Evolutionary conservation across 257 asterid genomes (phyloP).

Genomic region (Penstemon barbatus): DNA sequence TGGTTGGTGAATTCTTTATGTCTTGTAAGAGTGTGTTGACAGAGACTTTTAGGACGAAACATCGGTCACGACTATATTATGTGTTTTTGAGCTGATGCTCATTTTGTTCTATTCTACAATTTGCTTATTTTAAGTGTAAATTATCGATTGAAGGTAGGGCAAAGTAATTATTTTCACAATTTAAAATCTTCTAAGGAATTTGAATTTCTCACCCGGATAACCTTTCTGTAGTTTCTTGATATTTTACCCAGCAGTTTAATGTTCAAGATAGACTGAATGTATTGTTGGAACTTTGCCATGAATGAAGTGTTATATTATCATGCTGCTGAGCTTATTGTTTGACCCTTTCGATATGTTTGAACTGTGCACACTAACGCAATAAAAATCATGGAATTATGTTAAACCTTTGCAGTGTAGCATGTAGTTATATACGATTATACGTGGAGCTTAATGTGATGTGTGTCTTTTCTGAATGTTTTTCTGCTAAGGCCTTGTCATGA

Average conservation of each 20-base stretch:
- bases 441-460: not conserved
- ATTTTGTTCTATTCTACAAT: not conserved
- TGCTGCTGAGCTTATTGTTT: not conserved
- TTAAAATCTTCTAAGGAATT: not conserved
- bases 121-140: slow-evolving; percentile 9
- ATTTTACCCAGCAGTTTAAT: slow-evolving; percentile 4
- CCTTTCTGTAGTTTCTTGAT: slow-evolving; percentile 13
- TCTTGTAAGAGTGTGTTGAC: not conserved
- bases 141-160: not conserved
- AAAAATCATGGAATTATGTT: slow-evolving; percentile 8
- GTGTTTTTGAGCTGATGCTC: not conserved
- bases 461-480: slow-evolving; percentile 10
- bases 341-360: not conserved
- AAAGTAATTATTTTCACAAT: not conserved
- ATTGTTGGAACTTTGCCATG: not conserved
- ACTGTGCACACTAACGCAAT: slow-evolving; percentile 4
- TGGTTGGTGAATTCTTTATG: not conserved
- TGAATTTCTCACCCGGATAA: not conserved
- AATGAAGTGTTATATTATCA: not conserved
- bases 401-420: slow-evolving; percentile 7
- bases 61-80: not conserved
- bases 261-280: slow-evolving; percentile 4
- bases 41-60: too few species aligned
- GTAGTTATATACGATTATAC: not conserved
- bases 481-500: slow-evolving; percentile 5